Evolutionary conservation across 139 green algal species (phyloP).

Genomic region (Nannochloris sp.): DNA sequence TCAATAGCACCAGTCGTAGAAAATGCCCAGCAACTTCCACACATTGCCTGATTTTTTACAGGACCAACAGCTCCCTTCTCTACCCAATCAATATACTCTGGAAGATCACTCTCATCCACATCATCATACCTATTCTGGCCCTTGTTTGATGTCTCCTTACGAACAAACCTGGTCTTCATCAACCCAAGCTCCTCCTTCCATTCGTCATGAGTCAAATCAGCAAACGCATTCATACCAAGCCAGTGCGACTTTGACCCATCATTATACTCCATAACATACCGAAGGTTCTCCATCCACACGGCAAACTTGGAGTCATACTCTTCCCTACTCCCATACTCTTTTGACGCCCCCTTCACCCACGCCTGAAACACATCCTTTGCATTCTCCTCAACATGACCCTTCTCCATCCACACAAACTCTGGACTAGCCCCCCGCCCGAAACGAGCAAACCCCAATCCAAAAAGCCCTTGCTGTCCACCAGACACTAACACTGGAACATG

Average conservation of each 20-base stretch:
- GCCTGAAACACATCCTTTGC: not conserved
- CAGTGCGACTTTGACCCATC: slow-evolving; percentile 37
- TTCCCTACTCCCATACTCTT: slow-evolving; percentile 13
- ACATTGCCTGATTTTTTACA: slow-evolving; percentile 93
- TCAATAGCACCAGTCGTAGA: slow-evolving; percentile 84
- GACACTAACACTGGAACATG: no score
- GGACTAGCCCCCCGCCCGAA: no score
- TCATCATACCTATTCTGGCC: slow-evolving; percentile 33
- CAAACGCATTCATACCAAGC: slow-evolving; percentile 73
- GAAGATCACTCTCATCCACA: slow-evolving; percentile 34
- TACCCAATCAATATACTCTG: slow-evolving; percentile 71
- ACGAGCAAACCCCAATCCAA: no score
- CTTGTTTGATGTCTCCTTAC: slow-evolving; percentile 3
- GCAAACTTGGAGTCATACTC: slow-evolving; percentile 52
- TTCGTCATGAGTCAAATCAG: slow-evolving; percentile 83
- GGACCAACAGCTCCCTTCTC: slow-evolving; percentile 64
- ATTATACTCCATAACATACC: slow-evolving; percentile 72
- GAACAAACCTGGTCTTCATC: not conserved
- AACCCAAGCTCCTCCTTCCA: slow-evolving; percentile 41
- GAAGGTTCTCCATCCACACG: slow-evolving; percentile 76
- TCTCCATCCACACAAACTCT: no score
- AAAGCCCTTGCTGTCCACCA: no score
- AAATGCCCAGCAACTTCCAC: slow-evolving; percentile 95
- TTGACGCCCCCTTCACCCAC: not conserved
- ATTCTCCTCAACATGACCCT: not conserved